Conservation (phyloP, 2,329 filamentous ascomycete species). For the Teratosphaeria destructans region DNA sequence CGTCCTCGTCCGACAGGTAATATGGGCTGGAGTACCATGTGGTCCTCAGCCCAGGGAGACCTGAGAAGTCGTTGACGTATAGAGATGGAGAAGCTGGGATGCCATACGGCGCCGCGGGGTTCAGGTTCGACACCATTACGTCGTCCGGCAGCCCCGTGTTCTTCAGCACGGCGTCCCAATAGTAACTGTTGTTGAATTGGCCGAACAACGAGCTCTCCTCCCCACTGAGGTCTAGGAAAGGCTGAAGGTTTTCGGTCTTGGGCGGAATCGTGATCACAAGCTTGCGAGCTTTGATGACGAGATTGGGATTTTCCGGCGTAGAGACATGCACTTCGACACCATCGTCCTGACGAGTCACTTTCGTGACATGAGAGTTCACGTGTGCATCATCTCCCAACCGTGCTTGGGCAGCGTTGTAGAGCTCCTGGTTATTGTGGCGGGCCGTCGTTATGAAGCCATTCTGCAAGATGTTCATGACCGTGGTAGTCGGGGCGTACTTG, state of each 20-base stretch:
- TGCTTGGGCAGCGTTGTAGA: slow-evolving; percentile 15
- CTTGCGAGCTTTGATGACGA: slow-evolving; percentile 29
- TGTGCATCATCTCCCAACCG: slow-evolving; percentile 19
- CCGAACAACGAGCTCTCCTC: neutral
- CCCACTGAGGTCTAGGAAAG: slow-evolving; percentile 27
- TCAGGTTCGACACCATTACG: slow-evolving; percentile 10
- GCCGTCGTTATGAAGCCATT: slow-evolving; percentile 12
- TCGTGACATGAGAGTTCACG: slow-evolving; percentile 14
- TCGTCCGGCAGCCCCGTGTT: slow-evolving; percentile 12
- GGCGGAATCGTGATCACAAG: slow-evolving; percentile 36
- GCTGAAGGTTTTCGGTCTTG: slow-evolving; percentile 23
- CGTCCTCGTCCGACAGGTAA: slow-evolving; percentile 5
- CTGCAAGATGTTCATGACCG: slow-evolving; percentile 5
- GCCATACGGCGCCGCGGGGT: slow-evolving; percentile 5
- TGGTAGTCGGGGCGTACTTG: slow-evolving; percentile 20
- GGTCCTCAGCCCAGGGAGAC: slow-evolving; percentile 4
- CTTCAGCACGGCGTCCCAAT: slow-evolving; percentile 12
- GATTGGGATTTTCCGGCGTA: slow-evolving; percentile 22
- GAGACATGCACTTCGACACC: slow-evolving; percentile 21
- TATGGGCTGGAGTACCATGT: slow-evolving; percentile 8
- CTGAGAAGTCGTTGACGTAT: slow-evolving; percentile 4
- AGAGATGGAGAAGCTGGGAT: slow-evolving; percentile 11
- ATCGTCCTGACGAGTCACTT: slow-evolving; percentile 9
- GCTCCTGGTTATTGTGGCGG: slow-evolving; percentile 11
- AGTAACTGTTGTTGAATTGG: slow-evolving; percentile 9